Conservation (phyloP, 176 grass and related monocot species). For the Triticum turgidum region DNA sequence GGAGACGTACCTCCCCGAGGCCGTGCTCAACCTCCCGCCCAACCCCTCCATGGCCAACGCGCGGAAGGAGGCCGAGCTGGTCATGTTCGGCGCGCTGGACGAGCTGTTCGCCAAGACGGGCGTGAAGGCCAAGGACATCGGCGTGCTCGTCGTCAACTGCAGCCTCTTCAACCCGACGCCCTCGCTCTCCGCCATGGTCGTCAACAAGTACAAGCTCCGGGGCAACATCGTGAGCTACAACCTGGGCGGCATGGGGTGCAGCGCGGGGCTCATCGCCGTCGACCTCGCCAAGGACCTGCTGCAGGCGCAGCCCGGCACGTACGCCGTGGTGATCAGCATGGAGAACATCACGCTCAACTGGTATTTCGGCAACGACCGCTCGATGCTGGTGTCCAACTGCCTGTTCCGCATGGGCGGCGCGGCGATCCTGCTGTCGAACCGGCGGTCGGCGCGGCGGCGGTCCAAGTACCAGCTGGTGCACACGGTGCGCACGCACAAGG, state of each 20-base stretch:
- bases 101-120: conserved; percentile 46
- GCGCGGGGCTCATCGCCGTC: conserved; percentile 49
- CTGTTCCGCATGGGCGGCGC: conserved; percentile 60
- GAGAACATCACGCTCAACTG: conserved; percentile 69
- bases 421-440: conserved; percentile 47
- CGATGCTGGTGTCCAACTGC: conserved; percentile 64
- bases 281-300: conserved; percentile 59
- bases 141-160: conserved; percentile 51
- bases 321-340: conserved; percentile 57
- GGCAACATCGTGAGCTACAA: conserved; percentile 51
- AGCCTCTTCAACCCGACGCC: conserved; percentile 61
- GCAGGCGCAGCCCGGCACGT: conserved; percentile 34
- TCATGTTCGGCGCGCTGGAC: conserved; percentile 68
- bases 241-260: conserved; percentile 66
- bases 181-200: conserved; percentile 51
- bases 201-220: conserved; percentile 50
- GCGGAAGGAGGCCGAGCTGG: conserved; percentile 36
- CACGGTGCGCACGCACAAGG: conserved; percentile 60
- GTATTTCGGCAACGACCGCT: conserved; percentile 56
- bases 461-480: conserved; percentile 77
- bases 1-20: conserved; percentile 53
- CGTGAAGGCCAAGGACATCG: conserved; percentile 44
- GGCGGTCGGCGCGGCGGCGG: neutral
- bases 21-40: conserved; percentile 48
- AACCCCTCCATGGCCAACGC: conserved; percentile 50